Base-by-base conservation (phyloP, 495 filamentous ascomycete species). In the Penicillium steckii region DNA sequence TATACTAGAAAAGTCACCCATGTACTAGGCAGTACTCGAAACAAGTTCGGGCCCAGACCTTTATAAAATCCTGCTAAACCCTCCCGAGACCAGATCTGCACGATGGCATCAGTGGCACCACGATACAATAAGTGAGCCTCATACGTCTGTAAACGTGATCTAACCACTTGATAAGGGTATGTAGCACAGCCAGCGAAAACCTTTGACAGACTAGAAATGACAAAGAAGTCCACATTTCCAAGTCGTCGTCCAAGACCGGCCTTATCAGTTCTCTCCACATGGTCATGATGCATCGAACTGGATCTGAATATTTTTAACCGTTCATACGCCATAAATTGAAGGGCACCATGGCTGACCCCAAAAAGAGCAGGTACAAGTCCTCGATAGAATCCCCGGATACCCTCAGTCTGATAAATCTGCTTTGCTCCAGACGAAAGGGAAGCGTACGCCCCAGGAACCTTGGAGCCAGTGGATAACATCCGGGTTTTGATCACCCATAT, bases 401-500 rank as follows among this genome's bases (percentile, higher is more conserved):
- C 94, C 63, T 97, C 91, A 22, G 71, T 71, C 4, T 62, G 69
- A 41, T 85, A 76, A 8, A 97, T 81, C 43, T 81, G 79, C 24
- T 55, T 69, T 23, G 82, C 77, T 43, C 94, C 94, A 46, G 84
- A 73, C 44, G 72, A 72, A 67, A 95, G 85, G 52, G 80, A 85
- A n/a, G 80, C 72, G 71, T 97, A 99, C 4, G 92, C 92, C 46
- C 90, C 90, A 1, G 84, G 86, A 21, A 81, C 76, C 33, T 74
- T 69, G 41, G 80, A 79, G 58, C 91, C 85, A 3, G 86, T 90
- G 25, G 91, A 88, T 10, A 99, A 76, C 93, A 99, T 97, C 44
- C 94, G 89, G 3, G 94, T 99, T 69, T 97, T 97, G 65, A 99
- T 82, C 5, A 99, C 94, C 94, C 94, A 99, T 62, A 99, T 87